Percentiles rank a stretch among this genome's conserved stretches.
Evolutionary conservation across 495 filamentous ascomycete genomes (phyloP).

Genomic region (Xylaria intraflava): DNA sequence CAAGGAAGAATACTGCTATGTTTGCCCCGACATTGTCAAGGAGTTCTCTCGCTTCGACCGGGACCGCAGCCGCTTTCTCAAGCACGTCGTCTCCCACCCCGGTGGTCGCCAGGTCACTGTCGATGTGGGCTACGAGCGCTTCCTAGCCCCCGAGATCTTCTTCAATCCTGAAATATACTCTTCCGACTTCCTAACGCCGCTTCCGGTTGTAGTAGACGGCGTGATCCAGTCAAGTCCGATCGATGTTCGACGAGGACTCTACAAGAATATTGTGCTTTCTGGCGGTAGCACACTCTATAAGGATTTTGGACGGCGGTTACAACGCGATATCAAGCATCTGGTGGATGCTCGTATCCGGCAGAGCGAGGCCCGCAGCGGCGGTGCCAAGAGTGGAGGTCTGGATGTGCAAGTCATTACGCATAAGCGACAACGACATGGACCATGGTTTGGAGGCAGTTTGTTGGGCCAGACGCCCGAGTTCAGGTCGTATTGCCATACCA

Average conservation of each 20-base stretch:
- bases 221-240: constrained; percentile 97
- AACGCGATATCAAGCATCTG: constrained; percentile 91
- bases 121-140: constrained; percentile 95
- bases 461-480: constrained; percentile 98
- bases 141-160: constrained; percentile 97
- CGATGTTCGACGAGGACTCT: constrained; percentile 90
- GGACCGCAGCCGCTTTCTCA: constrained; percentile 82
- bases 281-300: constrained; percentile 96
- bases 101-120: constrained; percentile 78
- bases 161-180: constrained; percentile 99
- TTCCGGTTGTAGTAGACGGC: constrained; percentile 87
- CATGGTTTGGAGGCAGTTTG: constrained; percentile 96
- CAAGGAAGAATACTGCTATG: constrained; percentile 97
- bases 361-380: constrained; percentile 79
- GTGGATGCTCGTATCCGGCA: constrained; percentile 59
- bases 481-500: constrained; percentile 96
- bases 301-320: constrained; percentile 90
- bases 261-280: constrained; percentile 99
- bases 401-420: constrained; percentile 96
- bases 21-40: constrained; percentile 96
- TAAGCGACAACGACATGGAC: constrained; percentile 93
- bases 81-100: constrained; percentile 80
- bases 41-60: constrained; percentile 89
- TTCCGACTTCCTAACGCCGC: constrained; percentile 92
- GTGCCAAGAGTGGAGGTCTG: constrained; percentile 84